Evolutionary conservation across 2,329 filamentous ascomycete species (phyloP).

Genomic region (Clonostachys sp.): DNA sequence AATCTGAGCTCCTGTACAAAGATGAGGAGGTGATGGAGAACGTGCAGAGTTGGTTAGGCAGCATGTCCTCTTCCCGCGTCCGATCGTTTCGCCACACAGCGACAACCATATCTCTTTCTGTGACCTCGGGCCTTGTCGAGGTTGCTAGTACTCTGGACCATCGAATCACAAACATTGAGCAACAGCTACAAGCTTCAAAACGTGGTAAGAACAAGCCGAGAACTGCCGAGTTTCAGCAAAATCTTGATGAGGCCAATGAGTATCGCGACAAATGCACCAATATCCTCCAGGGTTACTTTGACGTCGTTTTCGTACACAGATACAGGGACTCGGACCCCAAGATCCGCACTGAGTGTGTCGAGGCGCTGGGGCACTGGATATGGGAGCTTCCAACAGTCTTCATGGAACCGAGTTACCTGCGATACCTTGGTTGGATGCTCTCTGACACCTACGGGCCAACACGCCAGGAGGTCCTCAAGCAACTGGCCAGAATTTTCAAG

Average conservation of each 20-base stretch:
- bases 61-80: constrained; percentile 83
- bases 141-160: constrained; percentile 68
- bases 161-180: constrained; percentile 69
- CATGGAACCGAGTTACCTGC: constrained; percentile 83
- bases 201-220: constrained; percentile 73
- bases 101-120: constrained; percentile 76
- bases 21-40: constrained; percentile 80
- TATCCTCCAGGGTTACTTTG: constrained; percentile 76
- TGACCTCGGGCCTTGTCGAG: constrained; percentile 73
- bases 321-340: constrained; percentile 91
- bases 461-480: constrained; percentile 80
- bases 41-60: constrained; percentile 81
- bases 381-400: constrained; percentile 79
- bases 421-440: constrained; percentile 93
- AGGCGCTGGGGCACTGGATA: constrained; percentile 86
- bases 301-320: constrained; percentile 89
- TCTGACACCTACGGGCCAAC: constrained; percentile 74
- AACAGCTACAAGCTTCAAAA: constrained; percentile 74
- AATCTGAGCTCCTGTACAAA: constrained; percentile 76
- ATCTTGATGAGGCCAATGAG: constrained; percentile 64
- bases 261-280: constrained; percentile 67
- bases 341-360: constrained; percentile 84
- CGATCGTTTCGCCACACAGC: constrained; percentile 93
- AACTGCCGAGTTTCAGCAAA: constrained; percentile 67
- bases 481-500: constrained; percentile 75